These are phyloP conservation scores for Exobasidium rhododendri DNA, from an alignment of 1,284 basidiomycete genomes.

Conservation along the genomic window DNA sequence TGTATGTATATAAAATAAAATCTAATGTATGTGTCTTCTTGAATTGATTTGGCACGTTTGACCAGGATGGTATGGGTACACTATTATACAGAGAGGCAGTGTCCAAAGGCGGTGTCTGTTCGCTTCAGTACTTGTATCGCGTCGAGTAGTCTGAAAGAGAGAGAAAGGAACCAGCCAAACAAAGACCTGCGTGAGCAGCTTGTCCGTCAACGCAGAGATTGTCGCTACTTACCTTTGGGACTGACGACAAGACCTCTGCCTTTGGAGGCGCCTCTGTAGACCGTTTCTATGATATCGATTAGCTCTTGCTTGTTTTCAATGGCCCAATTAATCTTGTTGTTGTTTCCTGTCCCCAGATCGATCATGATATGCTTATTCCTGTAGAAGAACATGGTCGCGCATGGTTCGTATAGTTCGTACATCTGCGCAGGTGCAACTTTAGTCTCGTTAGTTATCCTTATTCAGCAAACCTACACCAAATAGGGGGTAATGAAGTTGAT, in stretches of 20 bases:
- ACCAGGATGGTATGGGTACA: too few species aligned
- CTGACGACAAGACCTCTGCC: conserved; percentile 97
- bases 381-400: conserved; percentile 47
- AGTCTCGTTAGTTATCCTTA: not conserved
- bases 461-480: not conserved
- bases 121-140: conserved; percentile 13
- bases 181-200: not conserved
- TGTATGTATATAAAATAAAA: too few species aligned
- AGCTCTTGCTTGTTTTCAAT: conserved; percentile 58
- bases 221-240: conserved; percentile 62
- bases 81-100: too few species aligned
- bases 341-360: conserved; percentile 97
- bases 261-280: conserved; percentile 95
- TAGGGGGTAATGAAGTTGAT: not conserved
- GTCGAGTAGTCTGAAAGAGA: conserved; percentile 16
- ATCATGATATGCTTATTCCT: conserved; percentile 99
- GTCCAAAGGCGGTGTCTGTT: too few species aligned
- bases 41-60: too few species aligned
- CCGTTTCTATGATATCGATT: conserved; percentile 97
- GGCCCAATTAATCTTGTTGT: conserved; percentile 79
- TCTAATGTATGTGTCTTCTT: too few species aligned
- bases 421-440: conserved; percentile 58
- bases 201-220: not conserved
- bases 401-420: conserved; percentile 49
- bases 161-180: not conserved